A percentile compares a stretch with the other conserved stretches of the same genome.
phyloP scores from a whole-genome alignment of 2,329 filamentous ascomycete species.

The Stachybotrys elegans region DNA sequence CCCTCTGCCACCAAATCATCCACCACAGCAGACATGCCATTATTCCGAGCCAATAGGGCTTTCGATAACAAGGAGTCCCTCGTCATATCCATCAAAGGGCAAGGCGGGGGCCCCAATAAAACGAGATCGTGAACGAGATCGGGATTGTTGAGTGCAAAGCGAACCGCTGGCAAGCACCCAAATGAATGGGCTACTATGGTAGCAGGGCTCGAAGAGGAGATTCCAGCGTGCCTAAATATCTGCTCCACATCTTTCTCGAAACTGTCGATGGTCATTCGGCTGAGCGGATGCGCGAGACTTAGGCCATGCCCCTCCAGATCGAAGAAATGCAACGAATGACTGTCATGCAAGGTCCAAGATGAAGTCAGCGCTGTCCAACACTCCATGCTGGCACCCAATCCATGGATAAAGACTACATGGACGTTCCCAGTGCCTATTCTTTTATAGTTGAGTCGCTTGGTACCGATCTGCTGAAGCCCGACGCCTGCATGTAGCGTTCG shows the following conservation, averaged over 20 bases:
- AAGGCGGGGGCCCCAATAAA: constrained; percentile 41
- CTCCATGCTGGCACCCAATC: constrained; percentile 41
- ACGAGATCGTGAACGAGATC: constrained; percentile 37
- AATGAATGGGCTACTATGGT: constrained; percentile 47
- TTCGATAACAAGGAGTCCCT: constrained; percentile 22
- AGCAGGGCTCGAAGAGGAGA: constrained; percentile 19
- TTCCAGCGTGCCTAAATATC: constrained; percentile 28
- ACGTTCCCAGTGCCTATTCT: constrained; percentile 17
- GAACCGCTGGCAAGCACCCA: constrained; percentile 42
- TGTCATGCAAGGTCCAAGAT: constrained; percentile 13
- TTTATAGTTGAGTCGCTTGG: constrained; percentile 35
- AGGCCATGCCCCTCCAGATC: constrained; percentile 54
- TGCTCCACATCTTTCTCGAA: constrained; percentile 36
- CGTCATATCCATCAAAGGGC: constrained; percentile 34
- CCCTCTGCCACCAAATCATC: constrained; percentile 27
- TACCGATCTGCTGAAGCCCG: constrained; percentile 31
- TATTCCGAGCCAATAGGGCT: constrained; percentile 33
- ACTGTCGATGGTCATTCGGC: constrained; percentile 33
- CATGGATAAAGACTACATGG: constrained; percentile 47
- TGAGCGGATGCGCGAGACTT: constrained; percentile 43
- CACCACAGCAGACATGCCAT: constrained; percentile 39
- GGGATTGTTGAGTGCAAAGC: constrained; percentile 33
- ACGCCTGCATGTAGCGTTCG: constrained; percentile 10
- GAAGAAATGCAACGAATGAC: constrained; percentile 32
- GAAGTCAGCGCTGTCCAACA: constrained; percentile 40